phyloP scores from a whole-genome alignment of 2,329 filamentous ascomycete genomes.

The Dactylellina drechsleri region DNA sequence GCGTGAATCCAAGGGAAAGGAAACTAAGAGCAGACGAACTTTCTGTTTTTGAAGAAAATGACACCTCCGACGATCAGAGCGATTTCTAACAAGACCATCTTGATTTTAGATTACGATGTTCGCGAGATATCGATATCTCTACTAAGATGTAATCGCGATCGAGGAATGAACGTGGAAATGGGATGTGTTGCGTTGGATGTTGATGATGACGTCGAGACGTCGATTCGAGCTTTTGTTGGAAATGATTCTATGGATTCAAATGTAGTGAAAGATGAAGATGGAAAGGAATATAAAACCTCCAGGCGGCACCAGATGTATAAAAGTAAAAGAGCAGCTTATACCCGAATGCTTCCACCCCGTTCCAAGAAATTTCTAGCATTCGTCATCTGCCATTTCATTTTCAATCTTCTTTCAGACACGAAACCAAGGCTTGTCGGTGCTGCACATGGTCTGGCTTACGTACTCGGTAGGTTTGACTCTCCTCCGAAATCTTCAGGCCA shows the following conservation, averaged over 20 bases:
- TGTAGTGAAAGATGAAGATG: neutral
- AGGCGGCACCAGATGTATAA: conserved; percentile 6
- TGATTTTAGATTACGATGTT: neutral
- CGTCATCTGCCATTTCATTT: conserved; percentile 49
- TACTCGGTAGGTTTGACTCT: conserved; percentile 35
- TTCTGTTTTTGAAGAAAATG: conserved; percentile 44
- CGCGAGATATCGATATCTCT: too few relatives aligned
- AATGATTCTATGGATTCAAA: neutral
- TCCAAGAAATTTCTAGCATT: conserved; percentile 18
- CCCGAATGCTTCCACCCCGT: conserved; percentile 6
- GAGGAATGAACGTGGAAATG: neutral
- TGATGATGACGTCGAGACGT: conserved; percentile 14
- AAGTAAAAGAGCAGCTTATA: neutral
- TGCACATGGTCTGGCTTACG: conserved; percentile 27
- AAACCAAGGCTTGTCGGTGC: neutral
- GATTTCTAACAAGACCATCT: conserved; percentile 32
- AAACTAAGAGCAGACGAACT: conserved; percentile 12
- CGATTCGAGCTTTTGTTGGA: neutral
- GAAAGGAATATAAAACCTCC: conserved; percentile 3
- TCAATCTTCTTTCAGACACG: conserved; percentile 48
- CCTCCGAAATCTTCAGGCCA: neutral
- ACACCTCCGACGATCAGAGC: conserved; percentile 38
- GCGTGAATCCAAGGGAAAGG: neutral
- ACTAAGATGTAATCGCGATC: too few relatives aligned
- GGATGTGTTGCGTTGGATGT: conserved; percentile 41